These are phyloP conservation scores for Meripilus lineatus DNA, from an alignment of 1,284 basidiomycete species.

Conservation along the genomic window DNA sequence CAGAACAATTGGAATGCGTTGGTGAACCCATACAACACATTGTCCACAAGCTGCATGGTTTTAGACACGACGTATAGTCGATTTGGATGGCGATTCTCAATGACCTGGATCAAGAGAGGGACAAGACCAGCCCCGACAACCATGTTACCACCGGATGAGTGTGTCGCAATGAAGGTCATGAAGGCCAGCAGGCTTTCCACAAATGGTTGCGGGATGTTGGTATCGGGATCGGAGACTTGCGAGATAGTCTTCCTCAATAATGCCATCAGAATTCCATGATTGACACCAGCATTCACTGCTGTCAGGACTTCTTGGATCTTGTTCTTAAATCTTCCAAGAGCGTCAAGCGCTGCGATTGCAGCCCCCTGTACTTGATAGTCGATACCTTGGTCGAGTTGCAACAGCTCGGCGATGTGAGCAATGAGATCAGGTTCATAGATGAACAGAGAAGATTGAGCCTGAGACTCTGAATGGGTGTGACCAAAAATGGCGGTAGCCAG, in stretches of 20 bases:
- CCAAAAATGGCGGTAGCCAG: constrained; percentile 89
- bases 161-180: constrained; percentile 83
- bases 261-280: constrained; percentile 92
- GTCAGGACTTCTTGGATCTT: constrained; percentile 86
- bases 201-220: constrained; percentile 72
- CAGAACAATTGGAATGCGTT: constrained; percentile 89
- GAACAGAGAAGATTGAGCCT: constrained; percentile 81
- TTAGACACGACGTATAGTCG: constrained; percentile 77
- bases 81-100: constrained; percentile 69
- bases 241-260: constrained; percentile 76
- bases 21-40: constrained; percentile 84
- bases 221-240: constrained; percentile 63
- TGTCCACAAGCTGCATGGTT: constrained; percentile 90
- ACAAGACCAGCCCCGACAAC: constrained; percentile 96
- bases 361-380: constrained; percentile 74
- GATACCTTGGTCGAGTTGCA: constrained; percentile 73
- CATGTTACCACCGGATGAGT: constrained; percentile 85
- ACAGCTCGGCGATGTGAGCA: constrained; percentile 82
- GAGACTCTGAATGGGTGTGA: constrained; percentile 76
- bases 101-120: constrained; percentile 83
- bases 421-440: constrained; percentile 93
- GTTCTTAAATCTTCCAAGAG: constrained; percentile 79
- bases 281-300: constrained; percentile 92
- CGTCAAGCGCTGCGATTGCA: constrained; percentile 86
- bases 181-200: constrained; percentile 86